Evolutionary conservation across 2,329 filamentous ascomycete species (phyloP), one percentile per base, ranked within the genome.

Genomic region (Teratosphaeria viscida): DNA sequence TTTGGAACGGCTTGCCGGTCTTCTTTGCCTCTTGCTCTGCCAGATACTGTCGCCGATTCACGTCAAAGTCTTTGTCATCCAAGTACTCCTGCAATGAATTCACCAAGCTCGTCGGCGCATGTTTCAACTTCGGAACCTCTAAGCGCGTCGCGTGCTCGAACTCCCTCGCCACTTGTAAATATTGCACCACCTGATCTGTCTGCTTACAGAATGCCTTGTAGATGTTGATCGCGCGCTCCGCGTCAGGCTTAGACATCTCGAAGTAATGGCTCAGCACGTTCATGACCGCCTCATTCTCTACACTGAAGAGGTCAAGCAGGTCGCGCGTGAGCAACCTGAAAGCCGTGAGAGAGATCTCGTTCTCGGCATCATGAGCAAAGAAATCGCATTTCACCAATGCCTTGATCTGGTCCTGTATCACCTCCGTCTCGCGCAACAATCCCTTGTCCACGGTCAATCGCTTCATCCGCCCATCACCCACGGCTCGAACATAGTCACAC

Each of bases 201-300:
- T 96, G 92, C 68, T 85, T 88, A 16, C 90, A 90, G 70, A 99
- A 99, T 16, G 82, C 88, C 71, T 92, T 89, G 76, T 99, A 99
- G 62, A 99, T 92, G 62, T 85, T 82, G 76, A 99, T 85, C 60
- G 94, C 91, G 63, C 92, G 84, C 73, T 96, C 90, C 61, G 94
- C 95, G 74, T 99, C 94, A 29, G 89, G 82, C 70, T 89, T 90
- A 56, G 94, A 96, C 88, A 99, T 92, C 77, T 99, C 94, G 69
- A 99, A 99, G 75, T 97, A 99, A 74, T 95, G 90, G 67, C 92
- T 90, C 60, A 99, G 79, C 61, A 99, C 90, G 74, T 95, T 96
- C 76, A 99, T 99, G 71, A 96, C 89, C 55, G 90, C 94, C 75
- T 96, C 91, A 71, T 99, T 99, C 76, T 96, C 87, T 54, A 94